Base-by-base conservation (phyloP, 805 yeast genomes). In the Cyberlindnera bimundalis region DNA sequence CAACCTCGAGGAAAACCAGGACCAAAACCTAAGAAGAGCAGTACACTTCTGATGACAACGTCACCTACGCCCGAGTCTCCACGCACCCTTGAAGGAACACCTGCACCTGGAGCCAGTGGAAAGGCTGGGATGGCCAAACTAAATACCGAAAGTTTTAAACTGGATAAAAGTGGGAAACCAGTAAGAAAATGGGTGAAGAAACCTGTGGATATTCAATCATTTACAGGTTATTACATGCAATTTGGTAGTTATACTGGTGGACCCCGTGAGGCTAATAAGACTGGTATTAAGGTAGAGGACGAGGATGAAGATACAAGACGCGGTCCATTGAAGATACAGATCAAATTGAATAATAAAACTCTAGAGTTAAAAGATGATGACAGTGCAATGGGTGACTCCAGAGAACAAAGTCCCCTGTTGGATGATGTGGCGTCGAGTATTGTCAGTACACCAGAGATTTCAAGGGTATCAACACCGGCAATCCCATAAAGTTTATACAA, bases 131-230 rank as follows among this genome's bases (percentile, higher is more conserved):
- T 48, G 9, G 33, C 48, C 1, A 41, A 37, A 25, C 50, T 38
- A 8, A 46, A 42, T 17, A 46, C 50, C 6, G 53, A 47, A n/a
- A 51, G 48, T 16, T 41, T 46, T 30, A 46, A 46, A 32, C 53
- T 74, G 21, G 76, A 74, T 45, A 64, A 71, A 16, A 53, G 66
- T 17, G 74, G 74, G 4, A 60, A 53, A 27, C 68, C 69, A 14
- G 65, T 70, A 34, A 59, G 78, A 33, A 61, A 60, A 41, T 74
- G 80, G 80, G 46, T 41, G 9, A 65, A 66, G 44, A 53, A 58
- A 33, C 67, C 68, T 1, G 39, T 72, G 9, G 55, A 56, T 11
- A 52, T 74, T 28, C 66, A 64, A 42, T 63, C 70, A 19, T 73
- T 74, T 45, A 71, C 78, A 0, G 77, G 78, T 5, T 65, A 61